Percentiles rank a stretch among this genome's conserved stretches.
Evolutionary conservation across 495 filamentous ascomycete species (phyloP).

Genomic region (Aspergillus indologenus): DNA sequence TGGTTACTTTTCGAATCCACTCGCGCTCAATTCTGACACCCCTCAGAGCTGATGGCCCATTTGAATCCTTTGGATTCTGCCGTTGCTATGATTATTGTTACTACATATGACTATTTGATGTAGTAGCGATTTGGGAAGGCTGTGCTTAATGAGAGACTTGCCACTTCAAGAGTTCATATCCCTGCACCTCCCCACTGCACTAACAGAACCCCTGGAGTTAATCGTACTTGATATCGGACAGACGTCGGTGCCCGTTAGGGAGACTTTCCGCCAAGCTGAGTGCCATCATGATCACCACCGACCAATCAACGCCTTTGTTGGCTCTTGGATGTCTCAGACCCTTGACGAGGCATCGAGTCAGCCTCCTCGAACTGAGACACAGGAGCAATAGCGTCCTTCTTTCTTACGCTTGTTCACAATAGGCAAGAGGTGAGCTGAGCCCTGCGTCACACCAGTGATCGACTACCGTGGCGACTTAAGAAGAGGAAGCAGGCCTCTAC

Average conservation of each 20-base stretch:
- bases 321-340: constrained; percentile 4
- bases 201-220: too few relatives aligned
- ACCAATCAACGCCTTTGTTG: constrained; percentile 9
- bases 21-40: too few relatives aligned
- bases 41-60: too few relatives aligned
- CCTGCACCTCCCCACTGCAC: too few relatives aligned
- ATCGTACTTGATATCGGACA: too few relatives aligned
- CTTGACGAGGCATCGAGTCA: constrained; percentile 9
- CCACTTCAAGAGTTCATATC: too few relatives aligned
- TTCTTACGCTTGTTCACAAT: constrained; percentile 10
- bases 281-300: constrained; percentile 9
- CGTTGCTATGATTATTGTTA: too few relatives aligned
- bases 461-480: constrained; percentile 11
- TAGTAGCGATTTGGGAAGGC: too few relatives aligned
- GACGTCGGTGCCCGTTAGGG: background rate
- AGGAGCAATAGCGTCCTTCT: constrained; percentile 3
- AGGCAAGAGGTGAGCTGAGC: constrained; percentile 7
- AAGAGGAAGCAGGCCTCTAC: constrained; percentile 11
- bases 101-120: too few relatives aligned
- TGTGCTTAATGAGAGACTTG: too few relatives aligned
- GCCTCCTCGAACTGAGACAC: constrained; percentile 11
- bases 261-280: constrained; percentile 10
- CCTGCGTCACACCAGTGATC: constrained; percentile 13
- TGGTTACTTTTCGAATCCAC: too few relatives aligned
- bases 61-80: too few relatives aligned